phyloP scores from a whole-genome alignment of 176 grass and related monocot species.

The Musa acuminata region DNA sequence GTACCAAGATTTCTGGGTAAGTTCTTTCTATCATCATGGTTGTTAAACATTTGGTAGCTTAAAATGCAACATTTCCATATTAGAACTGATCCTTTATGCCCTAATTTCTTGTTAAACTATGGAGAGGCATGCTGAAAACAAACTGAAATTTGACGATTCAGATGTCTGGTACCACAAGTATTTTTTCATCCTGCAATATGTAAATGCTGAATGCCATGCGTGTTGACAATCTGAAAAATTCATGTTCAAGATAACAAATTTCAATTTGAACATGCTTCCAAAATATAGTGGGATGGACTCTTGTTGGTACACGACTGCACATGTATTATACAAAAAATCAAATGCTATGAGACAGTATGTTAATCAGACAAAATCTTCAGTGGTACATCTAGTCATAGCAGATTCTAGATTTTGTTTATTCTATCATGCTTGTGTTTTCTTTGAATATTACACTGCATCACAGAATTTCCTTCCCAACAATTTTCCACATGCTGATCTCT shows the following conservation, averaged over 20 bases:
- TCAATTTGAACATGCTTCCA: neutral
- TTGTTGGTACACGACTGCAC: neutral
- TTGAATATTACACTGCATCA: no score
- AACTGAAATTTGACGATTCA: neutral
- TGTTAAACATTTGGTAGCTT: neutral
- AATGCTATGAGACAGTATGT: neutral
- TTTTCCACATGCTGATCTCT: no score
- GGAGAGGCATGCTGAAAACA: neutral
- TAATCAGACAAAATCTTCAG: neutral
- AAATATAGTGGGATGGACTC: neutral
- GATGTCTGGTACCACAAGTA: neutral
- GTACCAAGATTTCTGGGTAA: conserved; percentile 76
- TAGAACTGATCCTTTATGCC: neutral
- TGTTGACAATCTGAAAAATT: neutral
- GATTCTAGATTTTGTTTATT: neutral
- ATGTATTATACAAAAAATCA: neutral
- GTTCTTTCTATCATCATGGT: neutral
- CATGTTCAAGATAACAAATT: neutral
- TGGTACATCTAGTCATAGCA: neutral
- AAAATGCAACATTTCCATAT: neutral
- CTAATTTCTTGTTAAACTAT: neutral
- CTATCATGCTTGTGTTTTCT: neutral
- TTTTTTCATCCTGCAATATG: neutral
- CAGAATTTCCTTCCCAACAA: no score
- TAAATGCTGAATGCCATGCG: neutral